phyloP scores from a whole-genome alignment of 345 rosid species.

The Erodium maritimum region DNA sequence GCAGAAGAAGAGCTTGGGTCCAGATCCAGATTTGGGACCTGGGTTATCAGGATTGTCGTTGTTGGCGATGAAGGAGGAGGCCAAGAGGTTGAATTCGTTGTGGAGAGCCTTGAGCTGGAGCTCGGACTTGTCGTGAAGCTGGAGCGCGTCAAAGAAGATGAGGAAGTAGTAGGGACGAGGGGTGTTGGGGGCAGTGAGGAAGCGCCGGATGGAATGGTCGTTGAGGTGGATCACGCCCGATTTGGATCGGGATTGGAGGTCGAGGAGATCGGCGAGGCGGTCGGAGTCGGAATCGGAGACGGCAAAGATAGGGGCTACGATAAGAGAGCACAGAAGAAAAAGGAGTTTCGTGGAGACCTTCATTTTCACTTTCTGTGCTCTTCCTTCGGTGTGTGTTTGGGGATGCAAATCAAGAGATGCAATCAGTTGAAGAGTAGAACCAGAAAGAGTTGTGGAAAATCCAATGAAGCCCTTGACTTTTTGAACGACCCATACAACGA shows the following conservation, averaged over 20 bases:
- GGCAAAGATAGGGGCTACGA: no score
- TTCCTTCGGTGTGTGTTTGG: no score
- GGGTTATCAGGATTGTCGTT: no score
- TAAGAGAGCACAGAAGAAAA: conserved; percentile 16
- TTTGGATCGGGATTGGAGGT: conserved; percentile 49
- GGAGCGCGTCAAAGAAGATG: conserved; percentile 82
- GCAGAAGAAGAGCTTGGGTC: no score
- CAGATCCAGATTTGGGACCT: no score
- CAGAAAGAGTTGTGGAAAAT: no score
- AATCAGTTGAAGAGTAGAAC: no score
- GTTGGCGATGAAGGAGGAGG: conserved; percentile 63
- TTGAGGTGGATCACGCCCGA: conserved; percentile 68
- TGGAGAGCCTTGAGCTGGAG: conserved; percentile 63
- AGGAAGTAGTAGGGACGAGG: conserved; percentile 68
- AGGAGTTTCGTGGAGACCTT: not conserved
- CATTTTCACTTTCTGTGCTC: no score
- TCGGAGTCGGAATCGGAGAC: conserved; percentile 29
- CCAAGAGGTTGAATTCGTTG: conserved; percentile 54
- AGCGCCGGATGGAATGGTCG: conserved; percentile 62
- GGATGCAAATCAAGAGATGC: no score
- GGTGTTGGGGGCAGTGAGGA: conserved; percentile 49
- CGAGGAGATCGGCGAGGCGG: conserved; percentile 40
- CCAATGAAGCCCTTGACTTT: no score
- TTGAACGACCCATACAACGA: no score
- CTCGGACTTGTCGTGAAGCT: no score